Evolutionary conservation across 345 rosid genomes (phyloP), one percentile per base, ranked within the genome.

Genomic region (Murraya paniculata): DNA sequence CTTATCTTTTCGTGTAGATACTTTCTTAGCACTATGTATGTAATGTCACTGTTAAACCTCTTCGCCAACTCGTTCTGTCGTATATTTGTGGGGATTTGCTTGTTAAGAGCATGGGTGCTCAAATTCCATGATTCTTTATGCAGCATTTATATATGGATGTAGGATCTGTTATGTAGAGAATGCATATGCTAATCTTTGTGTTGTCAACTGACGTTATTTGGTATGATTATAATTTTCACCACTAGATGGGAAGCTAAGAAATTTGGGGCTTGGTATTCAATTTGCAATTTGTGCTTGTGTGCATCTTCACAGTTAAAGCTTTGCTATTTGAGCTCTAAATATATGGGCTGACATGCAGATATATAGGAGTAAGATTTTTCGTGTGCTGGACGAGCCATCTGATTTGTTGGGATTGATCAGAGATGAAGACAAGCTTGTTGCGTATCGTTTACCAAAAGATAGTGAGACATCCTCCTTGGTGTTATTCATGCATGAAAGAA

Each of bases 361-460:
- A 28, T 91, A 84, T 85, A 85, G 70, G 72, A 84, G 74, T 75
- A 18, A 68, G 50, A 87, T 90, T 79, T 70, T 90, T 31, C 88
- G 87, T 9, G 82, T 68, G 56, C 76, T 91, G 74, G 88, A 91
- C 22, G 92, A 85, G 18, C 86, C 89, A 77, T 73, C 83, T 67
- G 92, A 87, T 71, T 87, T 88, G 9, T 82, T 91, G 75, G 83
- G 84, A 73, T 87, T 90, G 85, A 90, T 91, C 71, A 88, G 93
- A 85, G 93, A 91, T 85, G 82, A 81, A 59, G 95, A 91, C 72
- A 83, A 68, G 30, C 84, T 91, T 55, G 90, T 90, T 71, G 92
- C 92, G 67, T 90, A 90, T 84, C 84, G 93, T 30, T 82, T 91
- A 59, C 86, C 84, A 41, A 88, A 88, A 83, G 83, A 72, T 68